Conservation (phyloP, 2,329 filamentous ascomycete genomes). For the Colletotrichum euphorbiae region DNA sequence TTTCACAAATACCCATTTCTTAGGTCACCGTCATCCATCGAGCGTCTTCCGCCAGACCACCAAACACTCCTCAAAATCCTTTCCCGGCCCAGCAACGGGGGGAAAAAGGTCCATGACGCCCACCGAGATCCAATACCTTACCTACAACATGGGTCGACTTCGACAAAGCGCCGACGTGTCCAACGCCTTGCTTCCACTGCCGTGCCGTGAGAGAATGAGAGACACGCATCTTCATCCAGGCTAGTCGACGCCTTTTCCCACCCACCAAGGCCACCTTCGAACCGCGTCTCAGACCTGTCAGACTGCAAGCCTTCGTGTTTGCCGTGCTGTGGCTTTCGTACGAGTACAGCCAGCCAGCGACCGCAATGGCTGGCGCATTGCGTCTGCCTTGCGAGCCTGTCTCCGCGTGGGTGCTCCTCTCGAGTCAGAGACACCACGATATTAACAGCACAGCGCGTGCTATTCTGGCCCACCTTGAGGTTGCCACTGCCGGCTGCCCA, state of each 20-base stretch:
- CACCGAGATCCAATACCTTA: background rate
- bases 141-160: background rate
- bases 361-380: slow-evolving; percentile 11
- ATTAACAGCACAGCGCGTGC: background rate
- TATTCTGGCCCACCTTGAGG: background rate
- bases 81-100: background rate
- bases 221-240: background rate
- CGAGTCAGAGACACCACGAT: background rate
- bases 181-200: background rate
- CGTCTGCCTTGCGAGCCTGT: background rate
- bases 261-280: background rate
- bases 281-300: background rate
- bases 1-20: background rate
- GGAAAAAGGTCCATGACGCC: background rate
- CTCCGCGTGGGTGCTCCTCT: background rate
- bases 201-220: background rate
- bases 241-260: background rate
- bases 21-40: background rate
- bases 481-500: slow-evolving; percentile 7
- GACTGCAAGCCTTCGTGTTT: background rate
- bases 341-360: background rate
- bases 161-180: slow-evolving; percentile 18
- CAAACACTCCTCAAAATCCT: slow-evolving; percentile 5
- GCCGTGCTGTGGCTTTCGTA: too few species aligned
- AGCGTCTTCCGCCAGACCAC: background rate